Conservation (phyloP, 169 alveolate genomes). For the Cyclospora cayetanensis region DNA sequence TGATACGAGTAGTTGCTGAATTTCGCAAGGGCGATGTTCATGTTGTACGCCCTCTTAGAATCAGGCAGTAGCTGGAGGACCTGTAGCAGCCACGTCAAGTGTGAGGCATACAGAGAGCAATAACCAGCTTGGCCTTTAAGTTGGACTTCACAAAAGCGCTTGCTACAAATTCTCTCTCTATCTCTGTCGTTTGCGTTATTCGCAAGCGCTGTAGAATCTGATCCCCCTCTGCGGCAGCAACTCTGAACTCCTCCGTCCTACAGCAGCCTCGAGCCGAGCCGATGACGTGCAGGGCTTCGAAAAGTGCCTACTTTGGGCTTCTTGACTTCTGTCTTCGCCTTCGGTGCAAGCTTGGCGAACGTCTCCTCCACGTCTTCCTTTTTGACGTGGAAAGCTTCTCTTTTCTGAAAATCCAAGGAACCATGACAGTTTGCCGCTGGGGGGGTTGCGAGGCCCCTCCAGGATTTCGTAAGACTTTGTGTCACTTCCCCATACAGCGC, state of each 20-base stretch:
- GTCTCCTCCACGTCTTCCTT: slow-evolving; percentile 82
- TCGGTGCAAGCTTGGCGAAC: slow-evolving; percentile 81
- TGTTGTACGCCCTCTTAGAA: slow-evolving; percentile 91
- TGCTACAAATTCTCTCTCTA: background rate
- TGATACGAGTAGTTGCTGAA: slow-evolving; percentile 89
- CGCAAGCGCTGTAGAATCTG: background rate
- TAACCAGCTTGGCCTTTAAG: background rate
- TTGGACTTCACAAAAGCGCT: slow-evolving; percentile 20
- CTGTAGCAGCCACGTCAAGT: slow-evolving; percentile 49
- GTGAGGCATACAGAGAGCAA: background rate
- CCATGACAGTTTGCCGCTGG: too few relatives aligned
- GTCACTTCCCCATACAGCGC: too few relatives aligned
- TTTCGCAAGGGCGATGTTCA: slow-evolving; percentile 91
- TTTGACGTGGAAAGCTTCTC: slow-evolving; percentile 64
- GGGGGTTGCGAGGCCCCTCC: too few relatives aligned
- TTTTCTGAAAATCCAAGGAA: too few relatives aligned
- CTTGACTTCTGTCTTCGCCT: slow-evolving; percentile 82
- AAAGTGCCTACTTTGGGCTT: slow-evolving; percentile 78
- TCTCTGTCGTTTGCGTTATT: background rate
- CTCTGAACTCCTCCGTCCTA: too few relatives aligned
- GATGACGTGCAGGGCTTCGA: too few relatives aligned
- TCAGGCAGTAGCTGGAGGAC: slow-evolving; percentile 89
- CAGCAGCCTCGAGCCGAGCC: too few relatives aligned
- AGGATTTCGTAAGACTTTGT: too few relatives aligned
- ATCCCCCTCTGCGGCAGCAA: too few relatives aligned